A percentile compares a stretch with the other conserved stretches of the same genome.
phyloP scores from a whole-genome alignment of 2,329 filamentous ascomycete genomes.

The Fusarium camptoceras region DNA sequence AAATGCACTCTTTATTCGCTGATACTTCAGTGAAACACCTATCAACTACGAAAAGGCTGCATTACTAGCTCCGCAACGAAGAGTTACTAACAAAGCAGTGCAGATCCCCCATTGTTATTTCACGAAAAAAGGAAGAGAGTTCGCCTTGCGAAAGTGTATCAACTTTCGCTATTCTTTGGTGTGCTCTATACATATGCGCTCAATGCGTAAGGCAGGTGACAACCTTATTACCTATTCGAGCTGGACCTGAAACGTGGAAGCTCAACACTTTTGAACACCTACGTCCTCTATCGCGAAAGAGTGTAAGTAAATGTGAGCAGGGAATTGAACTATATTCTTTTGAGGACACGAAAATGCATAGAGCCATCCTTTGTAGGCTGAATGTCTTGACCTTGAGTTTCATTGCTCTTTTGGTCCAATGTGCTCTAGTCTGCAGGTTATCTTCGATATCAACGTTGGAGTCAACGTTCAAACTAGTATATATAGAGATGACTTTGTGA shows the following conservation, averaged over 20 bases:
- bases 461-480: background rate
- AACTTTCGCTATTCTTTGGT: background rate
- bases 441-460: background rate
- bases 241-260: background rate
- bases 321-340: background rate
- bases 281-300: background rate
- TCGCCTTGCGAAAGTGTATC: background rate
- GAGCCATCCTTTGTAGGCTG: background rate
- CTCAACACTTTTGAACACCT: background rate
- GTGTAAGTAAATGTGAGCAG: background rate
- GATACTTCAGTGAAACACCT: conserved; percentile 6
- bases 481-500: background rate
- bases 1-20: conserved; percentile 37
- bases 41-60: conserved; percentile 1
- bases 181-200: background rate
- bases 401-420: background rate
- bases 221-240: no score
- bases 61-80: conserved; percentile 27
- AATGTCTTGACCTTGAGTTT: background rate
- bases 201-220: background rate
- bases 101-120: background rate
- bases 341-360: no score
- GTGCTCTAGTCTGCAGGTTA: background rate
- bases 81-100: background rate
- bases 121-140: background rate